These are phyloP conservation scores for Glycyrrhiza uralensis DNA, from an alignment of 306 rosid species.

Conservation along the genomic window DNA sequence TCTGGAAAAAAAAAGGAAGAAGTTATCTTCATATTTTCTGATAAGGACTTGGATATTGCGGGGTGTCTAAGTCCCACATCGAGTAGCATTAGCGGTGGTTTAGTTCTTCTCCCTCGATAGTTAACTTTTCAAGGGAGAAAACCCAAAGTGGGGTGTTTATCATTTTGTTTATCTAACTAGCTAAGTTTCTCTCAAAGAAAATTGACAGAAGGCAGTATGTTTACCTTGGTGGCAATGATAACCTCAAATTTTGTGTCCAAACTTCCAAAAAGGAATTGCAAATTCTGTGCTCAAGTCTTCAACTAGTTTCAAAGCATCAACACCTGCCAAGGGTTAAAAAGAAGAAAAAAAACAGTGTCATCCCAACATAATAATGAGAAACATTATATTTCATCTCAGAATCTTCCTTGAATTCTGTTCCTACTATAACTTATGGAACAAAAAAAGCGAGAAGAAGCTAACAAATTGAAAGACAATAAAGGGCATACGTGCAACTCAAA, in stretches of 20 bases:
- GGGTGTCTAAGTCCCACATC: too few relatives aligned
- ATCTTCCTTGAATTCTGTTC: constrained; percentile 32
- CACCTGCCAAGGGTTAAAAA: not conserved
- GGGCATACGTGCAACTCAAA: not conserved
- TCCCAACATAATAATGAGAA: not conserved
- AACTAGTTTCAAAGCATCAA: not conserved
- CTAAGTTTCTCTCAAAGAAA: not conserved
- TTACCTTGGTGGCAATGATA: not conserved
- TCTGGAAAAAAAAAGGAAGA: constrained; percentile 4
- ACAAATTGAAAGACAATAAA: not conserved
- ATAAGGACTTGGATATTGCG: too few relatives aligned
- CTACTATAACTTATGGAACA: not conserved
- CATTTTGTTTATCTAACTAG: not conserved
- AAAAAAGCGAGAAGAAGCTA: not conserved
- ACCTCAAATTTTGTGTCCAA: not conserved
- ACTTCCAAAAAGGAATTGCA: not conserved
- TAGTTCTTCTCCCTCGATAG: too few relatives aligned
- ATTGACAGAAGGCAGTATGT: not conserved
- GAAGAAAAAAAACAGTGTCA: not conserved
- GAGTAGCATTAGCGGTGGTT: too few relatives aligned
- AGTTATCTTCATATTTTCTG: not conserved
- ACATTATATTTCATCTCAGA: not conserved
- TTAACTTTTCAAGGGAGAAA: too few relatives aligned
- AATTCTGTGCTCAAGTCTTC: constrained; percentile 2
- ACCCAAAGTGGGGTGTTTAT: too few relatives aligned